phyloP scores from a whole-genome alignment of 257 asterid species.

The Rubia yunnanensis region DNA sequence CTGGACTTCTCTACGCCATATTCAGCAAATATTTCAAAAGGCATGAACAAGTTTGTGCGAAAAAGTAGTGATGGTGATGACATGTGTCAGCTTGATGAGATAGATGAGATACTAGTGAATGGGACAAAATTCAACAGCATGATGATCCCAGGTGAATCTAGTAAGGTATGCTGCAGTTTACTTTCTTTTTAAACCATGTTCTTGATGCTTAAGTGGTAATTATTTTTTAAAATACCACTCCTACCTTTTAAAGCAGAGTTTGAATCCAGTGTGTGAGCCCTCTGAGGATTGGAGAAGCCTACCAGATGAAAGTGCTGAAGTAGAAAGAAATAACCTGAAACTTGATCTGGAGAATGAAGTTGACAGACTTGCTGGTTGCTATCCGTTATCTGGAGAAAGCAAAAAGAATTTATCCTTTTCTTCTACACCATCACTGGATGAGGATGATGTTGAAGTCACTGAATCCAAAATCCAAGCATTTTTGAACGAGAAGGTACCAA shows the following conservation, averaged over 20 bases:
- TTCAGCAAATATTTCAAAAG: conserved; percentile 18
- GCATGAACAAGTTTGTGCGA: conserved; percentile 5
- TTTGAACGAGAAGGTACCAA: conserved; percentile 30
- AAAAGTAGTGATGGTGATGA: conserved; percentile 18
- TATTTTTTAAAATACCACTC: neutral
- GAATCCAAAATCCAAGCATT: conserved; percentile 33
- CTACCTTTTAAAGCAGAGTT: conserved; percentile 21
- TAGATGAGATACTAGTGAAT: conserved; percentile 10
- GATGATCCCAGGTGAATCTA: conserved; percentile 13
- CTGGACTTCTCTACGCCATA: conserved; percentile 21
- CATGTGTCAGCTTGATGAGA: conserved; percentile 28
- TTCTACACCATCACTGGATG: conserved; percentile 22
- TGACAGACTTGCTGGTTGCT: conserved; percentile 3
- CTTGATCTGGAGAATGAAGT: conserved; percentile 10
- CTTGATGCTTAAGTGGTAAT: neutral
- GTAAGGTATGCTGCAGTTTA: conserved; percentile 21
- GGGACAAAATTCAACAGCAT: conserved; percentile 11
- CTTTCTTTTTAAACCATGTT: neutral
- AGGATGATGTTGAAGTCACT: conserved; percentile 40
- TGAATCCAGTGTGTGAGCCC: conserved; percentile 26
- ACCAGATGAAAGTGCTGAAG: conserved; percentile 8
- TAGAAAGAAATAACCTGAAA: conserved; percentile 3
- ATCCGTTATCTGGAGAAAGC: conserved; percentile 15
- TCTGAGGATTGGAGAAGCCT: conserved; percentile 22
- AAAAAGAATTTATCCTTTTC: conserved; percentile 13